These are phyloP conservation scores for Cyclotella kingstonii DNA, from an alignment of 108 stramenopile genomes.

Conservation along the genomic window DNA sequence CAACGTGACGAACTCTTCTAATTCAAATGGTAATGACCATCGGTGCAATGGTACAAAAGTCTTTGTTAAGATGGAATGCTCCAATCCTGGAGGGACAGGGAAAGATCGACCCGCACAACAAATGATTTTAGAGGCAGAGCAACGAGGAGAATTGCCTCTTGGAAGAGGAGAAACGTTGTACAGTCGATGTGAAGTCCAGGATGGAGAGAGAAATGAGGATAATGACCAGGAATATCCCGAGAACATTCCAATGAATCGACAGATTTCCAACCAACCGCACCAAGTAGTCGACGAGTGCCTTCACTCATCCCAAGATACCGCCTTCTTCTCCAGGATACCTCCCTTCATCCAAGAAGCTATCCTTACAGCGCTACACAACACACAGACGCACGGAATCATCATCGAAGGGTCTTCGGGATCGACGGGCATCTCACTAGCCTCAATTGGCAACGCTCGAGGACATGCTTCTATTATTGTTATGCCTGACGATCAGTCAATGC, in stretches of 20 bases:
- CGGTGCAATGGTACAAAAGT: slow-evolving; percentile 44
- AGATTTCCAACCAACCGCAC: neutral
- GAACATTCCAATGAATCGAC: no score
- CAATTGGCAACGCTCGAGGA: slow-evolving; percentile 76
- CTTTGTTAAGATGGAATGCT: slow-evolving; percentile 76
- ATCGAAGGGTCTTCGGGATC: slow-evolving; percentile 96
- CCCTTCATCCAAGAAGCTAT: slow-evolving; percentile 31
- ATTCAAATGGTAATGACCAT: neutral
- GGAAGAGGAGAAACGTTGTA: no score
- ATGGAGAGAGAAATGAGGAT: no score
- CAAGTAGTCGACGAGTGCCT: no score
- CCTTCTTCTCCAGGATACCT: slow-evolving; percentile 11
- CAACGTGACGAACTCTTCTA: slow-evolving; percentile 13
- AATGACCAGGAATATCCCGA: no score
- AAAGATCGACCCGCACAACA: slow-evolving; percentile 89
- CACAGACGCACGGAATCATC: slow-evolving; percentile 76
- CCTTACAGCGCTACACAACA: slow-evolving; percentile 50
- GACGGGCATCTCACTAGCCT: slow-evolving; percentile 94
- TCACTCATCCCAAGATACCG: no score
- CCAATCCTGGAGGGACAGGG: slow-evolving; percentile 91
- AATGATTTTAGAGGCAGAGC: slow-evolving; percentile 84
- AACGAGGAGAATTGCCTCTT: slow-evolving; percentile 51
- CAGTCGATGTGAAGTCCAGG: no score
- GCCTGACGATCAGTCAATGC: slow-evolving; percentile 94
- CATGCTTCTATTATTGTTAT: slow-evolving; percentile 87